phyloP scores from a whole-genome alignment of 257 asterid species.

The Anisodus tanguticus region DNA sequence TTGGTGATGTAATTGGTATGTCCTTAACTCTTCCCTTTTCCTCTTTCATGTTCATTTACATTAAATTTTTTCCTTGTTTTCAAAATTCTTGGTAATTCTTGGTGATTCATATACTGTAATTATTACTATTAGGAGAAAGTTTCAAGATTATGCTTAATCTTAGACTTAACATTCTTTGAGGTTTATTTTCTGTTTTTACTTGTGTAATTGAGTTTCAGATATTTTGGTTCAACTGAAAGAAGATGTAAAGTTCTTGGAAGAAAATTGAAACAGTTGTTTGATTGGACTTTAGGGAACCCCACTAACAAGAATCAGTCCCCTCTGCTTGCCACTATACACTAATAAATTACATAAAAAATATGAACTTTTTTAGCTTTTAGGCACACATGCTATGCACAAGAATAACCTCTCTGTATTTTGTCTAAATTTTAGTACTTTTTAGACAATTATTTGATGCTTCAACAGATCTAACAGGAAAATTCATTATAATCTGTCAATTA shows the following conservation, averaged over 20 bases:
- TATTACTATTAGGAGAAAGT: background rate
- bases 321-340: background rate
- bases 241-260: background rate
- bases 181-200: conserved; percentile 11
- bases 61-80: background rate
- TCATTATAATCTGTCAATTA: too few species aligned
- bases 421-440: background rate
- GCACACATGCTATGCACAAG: background rate
- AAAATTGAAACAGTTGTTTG: background rate
- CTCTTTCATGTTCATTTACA: conserved; percentile 18
- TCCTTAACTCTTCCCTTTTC: background rate
- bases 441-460: too few species aligned
- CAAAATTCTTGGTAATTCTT: background rate
- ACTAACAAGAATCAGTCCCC: conserved; percentile 26
- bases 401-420: background rate
- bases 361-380: background rate
- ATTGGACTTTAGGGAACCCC: conserved; percentile 24
- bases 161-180: background rate
- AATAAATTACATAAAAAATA: background rate
- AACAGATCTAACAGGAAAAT: too few species aligned
- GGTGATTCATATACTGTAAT: background rate
- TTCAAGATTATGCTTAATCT: background rate
- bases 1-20: conserved; percentile 72
- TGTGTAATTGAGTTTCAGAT: background rate
- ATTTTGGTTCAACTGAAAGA: background rate